Evolutionary conservation across 345 rosid species (phyloP), one percentile per base, ranked within the genome.

Genomic region (Populus euphratica): DNA sequence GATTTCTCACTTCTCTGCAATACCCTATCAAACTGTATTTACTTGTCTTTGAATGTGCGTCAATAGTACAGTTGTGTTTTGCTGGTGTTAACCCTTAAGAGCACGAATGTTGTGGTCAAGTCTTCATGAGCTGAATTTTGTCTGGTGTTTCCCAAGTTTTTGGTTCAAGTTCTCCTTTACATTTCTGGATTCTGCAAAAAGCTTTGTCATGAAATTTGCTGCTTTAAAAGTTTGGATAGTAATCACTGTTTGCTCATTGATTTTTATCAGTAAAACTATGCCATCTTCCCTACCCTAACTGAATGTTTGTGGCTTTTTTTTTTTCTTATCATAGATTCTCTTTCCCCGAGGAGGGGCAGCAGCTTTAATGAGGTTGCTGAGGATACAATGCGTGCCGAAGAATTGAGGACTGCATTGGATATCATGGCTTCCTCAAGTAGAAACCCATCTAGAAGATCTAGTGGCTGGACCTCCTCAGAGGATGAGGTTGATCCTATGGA

Each of bases 381-480:
- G 73, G 95, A 92, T 65, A 83, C 85, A 67, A 80, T 87, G 88
- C 90, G 85, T 73, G 99, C 90, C 2, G 91, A 94, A 73, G 93
- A 92, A 71, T 78, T 96, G 80, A 76, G 80, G 54, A 85, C 76
- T 76, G 94, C 87, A 73, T 81, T 94, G 84, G 88, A 87, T 80
- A 89, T 88, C 69, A 86, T 82, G 85, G 91, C 92, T 82, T 88
- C 94, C 70, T 96, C 98, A 11, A 91, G 98, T 85, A 82, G 74
- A 71, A 85, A 83, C 56, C 0, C 79, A 35, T 52, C 81, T 47
- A 78, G 43, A 74, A 82, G 59, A 59, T 85, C 85, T 63, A 82
- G 86, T 82, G 94, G 92, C 72, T 96, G 98, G 99, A 86, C 90
- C 74, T 96, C 97, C 71, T 91, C 92, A 17, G 98, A 96, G 44